Base-by-base conservation (phyloP, 495 filamentous ascomycete species). In the Monascus purpureus region DNA sequence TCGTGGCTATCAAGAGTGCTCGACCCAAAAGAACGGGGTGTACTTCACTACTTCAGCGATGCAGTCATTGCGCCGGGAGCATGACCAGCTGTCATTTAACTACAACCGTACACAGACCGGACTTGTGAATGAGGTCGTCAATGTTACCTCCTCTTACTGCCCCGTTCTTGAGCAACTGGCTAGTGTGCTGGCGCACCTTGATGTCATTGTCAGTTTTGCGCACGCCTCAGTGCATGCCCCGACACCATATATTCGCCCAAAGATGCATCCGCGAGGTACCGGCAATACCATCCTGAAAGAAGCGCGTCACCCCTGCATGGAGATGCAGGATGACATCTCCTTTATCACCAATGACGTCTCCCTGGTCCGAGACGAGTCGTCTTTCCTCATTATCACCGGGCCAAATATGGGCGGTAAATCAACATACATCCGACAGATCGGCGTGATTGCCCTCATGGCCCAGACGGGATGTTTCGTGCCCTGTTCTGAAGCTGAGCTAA, bases 331-430 rank as follows among this genome's bases (percentile, higher is more conserved):
- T 42, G 92, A 96, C 46, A 74, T 99, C 25, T 82, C 84, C 32
- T 99, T 99, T 61, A 96, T 99, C 52, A 96, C 87, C 33, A 99
- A 99, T 46, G 88, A 99, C 39, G 88, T 96, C 17, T 72, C 69
- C 19, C 71, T 99, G 42, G 57, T 70, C n/a, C 73, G 87, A 8
- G 82, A 77, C 31, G 68, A 68, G 25, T 92, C 82, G 0, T 83
- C 84, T 11, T 95, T 97, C 64, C 68, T 96, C 9, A 92, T 95
- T 60, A 95, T 94, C 57, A 97, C 90, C 1, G 90, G 90, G 3
- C 92, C 92, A 16, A 97, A 97, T 58, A 96, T 96, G 92, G 90
- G 90, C 41, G 90, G 90, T 43, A 99, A 99, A 58, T 93, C 83
- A 9, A 96, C 90, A 2, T 99, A 96, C 58, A 99, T 99, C 53